Evolutionary conservation across 805 yeast species (phyloP).

Genomic region (Yarrowia sp.): DNA sequence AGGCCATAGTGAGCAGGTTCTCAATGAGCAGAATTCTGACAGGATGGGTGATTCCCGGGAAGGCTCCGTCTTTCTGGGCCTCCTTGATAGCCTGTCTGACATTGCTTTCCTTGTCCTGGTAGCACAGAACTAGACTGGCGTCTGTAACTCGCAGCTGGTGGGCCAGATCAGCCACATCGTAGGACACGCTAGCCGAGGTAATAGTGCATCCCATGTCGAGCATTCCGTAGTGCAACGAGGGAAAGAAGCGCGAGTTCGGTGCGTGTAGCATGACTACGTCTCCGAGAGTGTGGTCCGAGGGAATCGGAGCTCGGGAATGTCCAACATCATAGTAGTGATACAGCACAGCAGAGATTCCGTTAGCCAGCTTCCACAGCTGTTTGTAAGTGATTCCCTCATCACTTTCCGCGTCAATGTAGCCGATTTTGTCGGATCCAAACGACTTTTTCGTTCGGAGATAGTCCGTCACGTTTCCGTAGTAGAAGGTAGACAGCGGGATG

Average conservation of each 20-base stretch:
- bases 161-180: constrained; percentile 6
- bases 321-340: constrained; percentile 3
- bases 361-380: background rate
- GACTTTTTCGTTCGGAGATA: background rate
- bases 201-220: constrained; percentile 17
- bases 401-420: background rate
- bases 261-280: constrained; percentile 2
- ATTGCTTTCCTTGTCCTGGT: background rate
- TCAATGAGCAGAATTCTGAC: constrained; percentile 3
- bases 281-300: constrained; percentile 1
- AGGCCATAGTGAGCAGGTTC: background rate
- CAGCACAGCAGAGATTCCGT: background rate
- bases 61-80: constrained; percentile 42
- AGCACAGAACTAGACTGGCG: background rate
- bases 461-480: constrained; percentile 15
- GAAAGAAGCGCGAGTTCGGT: background rate
- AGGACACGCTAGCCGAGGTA: background rate
- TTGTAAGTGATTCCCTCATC: constrained; percentile 8
- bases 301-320: background rate
- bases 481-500: background rate
- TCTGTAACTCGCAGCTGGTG: constrained; percentile 27
- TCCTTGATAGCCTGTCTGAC: background rate
- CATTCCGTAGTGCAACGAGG: constrained; percentile 12
- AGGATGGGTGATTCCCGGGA: constrained; percentile 29
- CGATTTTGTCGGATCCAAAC: constrained; percentile 2